These are phyloP conservation scores for Chlorella sp. DNA, from an alignment of 139 green algal species.

Conservation along the genomic window DNA sequence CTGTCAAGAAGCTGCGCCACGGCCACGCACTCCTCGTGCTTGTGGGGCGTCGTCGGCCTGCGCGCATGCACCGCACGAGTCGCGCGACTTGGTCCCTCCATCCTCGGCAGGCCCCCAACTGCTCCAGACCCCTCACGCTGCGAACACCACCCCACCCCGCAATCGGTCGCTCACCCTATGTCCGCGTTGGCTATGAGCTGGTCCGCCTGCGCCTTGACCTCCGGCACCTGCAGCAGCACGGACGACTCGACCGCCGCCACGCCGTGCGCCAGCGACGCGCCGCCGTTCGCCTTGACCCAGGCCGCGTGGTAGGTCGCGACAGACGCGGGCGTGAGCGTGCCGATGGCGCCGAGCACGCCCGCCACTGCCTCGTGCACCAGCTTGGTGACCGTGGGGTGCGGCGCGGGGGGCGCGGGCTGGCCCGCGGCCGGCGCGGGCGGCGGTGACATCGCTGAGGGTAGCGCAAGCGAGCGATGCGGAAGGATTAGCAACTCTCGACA, in stretches of 20 bases:
- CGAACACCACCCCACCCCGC: neutral
- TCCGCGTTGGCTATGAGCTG: slow-evolving; percentile 8
- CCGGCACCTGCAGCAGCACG: slow-evolving; percentile 25
- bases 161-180: neutral
- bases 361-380: slow-evolving; percentile 33
- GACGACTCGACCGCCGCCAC: slow-evolving; percentile 41
- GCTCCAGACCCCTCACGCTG: neutral
- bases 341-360: slow-evolving; percentile 33
- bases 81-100: neutral
- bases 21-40: slow-evolving; percentile 15
- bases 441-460: slow-evolving; percentile 9
- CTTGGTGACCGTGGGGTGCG: slow-evolving; percentile 28
- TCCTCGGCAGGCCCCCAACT: neutral
- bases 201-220: slow-evolving; percentile 10
- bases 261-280: slow-evolving; percentile 30
- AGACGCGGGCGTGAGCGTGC: too few species aligned
- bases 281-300: slow-evolving; percentile 30
- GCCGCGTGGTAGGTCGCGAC: slow-evolving; percentile 19
- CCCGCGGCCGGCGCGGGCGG: neutral
- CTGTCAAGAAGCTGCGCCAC: slow-evolving; percentile 5
- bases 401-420: neutral
- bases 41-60: slow-evolving; percentile 10
- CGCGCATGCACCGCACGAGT: neutral
- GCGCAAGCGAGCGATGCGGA: neutral
- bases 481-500: neutral